Conservation (phyloP, 2,329 filamentous ascomycete genomes). For the Epichloe elymi region DNA sequence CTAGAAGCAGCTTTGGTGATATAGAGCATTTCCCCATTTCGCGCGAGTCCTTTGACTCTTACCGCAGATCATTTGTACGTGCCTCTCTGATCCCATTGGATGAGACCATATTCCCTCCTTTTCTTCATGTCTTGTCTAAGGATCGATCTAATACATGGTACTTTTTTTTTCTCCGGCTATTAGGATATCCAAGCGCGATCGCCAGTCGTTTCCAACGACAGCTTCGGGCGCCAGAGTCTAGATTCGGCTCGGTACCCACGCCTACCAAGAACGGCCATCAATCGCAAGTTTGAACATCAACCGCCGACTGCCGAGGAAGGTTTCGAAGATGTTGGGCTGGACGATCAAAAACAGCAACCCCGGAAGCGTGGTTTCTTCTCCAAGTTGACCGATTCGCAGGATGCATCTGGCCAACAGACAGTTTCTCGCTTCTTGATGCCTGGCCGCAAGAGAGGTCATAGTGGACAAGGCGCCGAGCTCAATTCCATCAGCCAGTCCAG, state of each 20-base stretch:
- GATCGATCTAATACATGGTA: background rate
- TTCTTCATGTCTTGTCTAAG: background rate
- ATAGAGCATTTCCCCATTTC: slow-evolving; percentile 93
- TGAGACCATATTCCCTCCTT: background rate
- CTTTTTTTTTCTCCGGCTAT: background rate
- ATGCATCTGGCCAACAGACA: slow-evolving; percentile 22
- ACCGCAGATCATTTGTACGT: slow-evolving; percentile 85
- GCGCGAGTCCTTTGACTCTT: slow-evolving; percentile 92
- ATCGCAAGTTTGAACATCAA: slow-evolving; percentile 44
- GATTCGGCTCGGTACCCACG: slow-evolving; percentile 59
- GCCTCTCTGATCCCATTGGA: background rate
- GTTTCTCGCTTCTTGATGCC: slow-evolving; percentile 52
- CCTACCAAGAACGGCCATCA: slow-evolving; percentile 47
- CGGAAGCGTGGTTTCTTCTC: slow-evolving; percentile 62
- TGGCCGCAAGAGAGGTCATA: slow-evolving; percentile 55
- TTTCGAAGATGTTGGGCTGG: slow-evolving; percentile 86
- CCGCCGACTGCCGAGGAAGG: slow-evolving; percentile 60
- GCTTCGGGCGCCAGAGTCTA: slow-evolving; percentile 60
- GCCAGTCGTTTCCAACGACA: slow-evolving; percentile 50
- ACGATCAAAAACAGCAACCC: slow-evolving; percentile 47
- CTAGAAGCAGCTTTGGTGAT: slow-evolving; percentile 54
- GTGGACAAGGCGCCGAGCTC: slow-evolving; percentile 57
- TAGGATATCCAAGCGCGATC: slow-evolving; percentile 87
- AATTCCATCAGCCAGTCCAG: slow-evolving; percentile 42
- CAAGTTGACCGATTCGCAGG: slow-evolving; percentile 50